These are phyloP conservation scores for Kwoniella europaea DNA, from an alignment of 768 basidiomycete genomes.

Conservation along the genomic window DNA sequence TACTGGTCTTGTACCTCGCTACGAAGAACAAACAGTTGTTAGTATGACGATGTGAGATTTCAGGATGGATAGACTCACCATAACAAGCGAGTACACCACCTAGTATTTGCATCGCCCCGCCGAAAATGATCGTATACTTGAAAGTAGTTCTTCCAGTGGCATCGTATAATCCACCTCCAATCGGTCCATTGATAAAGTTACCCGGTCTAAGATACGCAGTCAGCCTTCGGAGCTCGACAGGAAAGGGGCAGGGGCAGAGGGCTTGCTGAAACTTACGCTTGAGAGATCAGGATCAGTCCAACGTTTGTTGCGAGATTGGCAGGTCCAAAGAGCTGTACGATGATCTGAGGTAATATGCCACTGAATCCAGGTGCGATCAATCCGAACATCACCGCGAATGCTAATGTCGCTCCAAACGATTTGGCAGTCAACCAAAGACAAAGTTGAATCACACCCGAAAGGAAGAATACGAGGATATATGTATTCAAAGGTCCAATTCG, in stretches of 20 bases:
- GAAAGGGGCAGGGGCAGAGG: too few species aligned
- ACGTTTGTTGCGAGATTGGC: slow-evolving; percentile 43
- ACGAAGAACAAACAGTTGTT: background rate
- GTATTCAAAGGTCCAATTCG: slow-evolving; percentile 48
- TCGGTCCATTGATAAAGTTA: slow-evolving; percentile 30
- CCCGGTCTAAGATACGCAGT: slow-evolving; percentile 21
- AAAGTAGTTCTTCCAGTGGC: slow-evolving; percentile 30
- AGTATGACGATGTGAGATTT: background rate
- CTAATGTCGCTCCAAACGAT: slow-evolving; percentile 34
- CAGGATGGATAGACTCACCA: slow-evolving; percentile 25
- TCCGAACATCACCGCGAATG: slow-evolving; percentile 41
- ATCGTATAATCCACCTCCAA: slow-evolving; percentile 38
- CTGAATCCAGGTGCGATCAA: slow-evolving; percentile 40
- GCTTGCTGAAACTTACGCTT: slow-evolving; percentile 7
- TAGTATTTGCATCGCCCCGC: slow-evolving; percentile 28
- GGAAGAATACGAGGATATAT: slow-evolving; percentile 36
- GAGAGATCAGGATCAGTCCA: slow-evolving; percentile 29
- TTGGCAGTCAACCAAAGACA: slow-evolving; percentile 46
- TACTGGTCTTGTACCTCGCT: slow-evolving; percentile 27
- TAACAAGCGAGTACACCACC: slow-evolving; percentile 32
- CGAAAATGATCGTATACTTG: slow-evolving; percentile 38
- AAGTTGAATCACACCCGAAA: slow-evolving; percentile 39
- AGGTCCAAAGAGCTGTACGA: slow-evolving; percentile 41
- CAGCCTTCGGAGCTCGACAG: too few species aligned
- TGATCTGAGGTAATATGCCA: slow-evolving; percentile 37